Evolutionary conservation across 2,329 filamentous ascomycete species (phyloP).

Genomic region (Calonectria ilicicola): DNA sequence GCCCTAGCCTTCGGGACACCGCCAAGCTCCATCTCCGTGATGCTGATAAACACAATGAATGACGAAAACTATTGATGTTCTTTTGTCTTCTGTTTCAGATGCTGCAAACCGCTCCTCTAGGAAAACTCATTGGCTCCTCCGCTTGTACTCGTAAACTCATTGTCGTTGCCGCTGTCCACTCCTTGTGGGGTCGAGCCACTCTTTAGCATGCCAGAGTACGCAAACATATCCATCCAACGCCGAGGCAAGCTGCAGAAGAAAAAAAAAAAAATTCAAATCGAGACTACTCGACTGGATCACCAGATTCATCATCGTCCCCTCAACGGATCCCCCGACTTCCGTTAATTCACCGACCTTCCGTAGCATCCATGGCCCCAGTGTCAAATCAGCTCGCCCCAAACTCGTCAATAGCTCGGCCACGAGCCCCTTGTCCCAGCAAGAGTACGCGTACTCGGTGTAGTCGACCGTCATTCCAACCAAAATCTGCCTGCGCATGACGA

Average conservation of each 20-base stretch:
- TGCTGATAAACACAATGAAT: neutral
- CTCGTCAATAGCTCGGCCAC: neutral
- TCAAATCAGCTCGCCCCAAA: constrained; percentile 9
- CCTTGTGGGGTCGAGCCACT: constrained; percentile 12
- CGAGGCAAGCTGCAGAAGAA: neutral
- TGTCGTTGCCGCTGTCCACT: neutral
- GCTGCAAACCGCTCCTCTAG: neutral
- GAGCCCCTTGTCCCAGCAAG: neutral
- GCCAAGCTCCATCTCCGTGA: neutral
- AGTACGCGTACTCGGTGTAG: constrained; percentile 15
- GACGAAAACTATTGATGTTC: neutral
- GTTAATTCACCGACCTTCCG: constrained; percentile 20
- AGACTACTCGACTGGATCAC: neutral
- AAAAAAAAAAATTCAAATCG: neutral
- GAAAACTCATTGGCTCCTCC: neutral
- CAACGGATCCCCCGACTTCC: constrained; percentile 12
- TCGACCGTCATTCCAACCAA: constrained; percentile 4
- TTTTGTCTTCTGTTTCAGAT: neutral
- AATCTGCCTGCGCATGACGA: neutral
- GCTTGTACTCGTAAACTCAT: neutral
- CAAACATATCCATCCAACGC: constrained; percentile 8
- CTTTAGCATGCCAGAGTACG: constrained; percentile 15
- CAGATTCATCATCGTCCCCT: neutral
- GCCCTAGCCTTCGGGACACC: neutral
- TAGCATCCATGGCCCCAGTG: neutral